These are phyloP conservation scores for Pelargonium myrrhifolium DNA, from an alignment of 441 rosid species.

Conservation along the genomic window DNA sequence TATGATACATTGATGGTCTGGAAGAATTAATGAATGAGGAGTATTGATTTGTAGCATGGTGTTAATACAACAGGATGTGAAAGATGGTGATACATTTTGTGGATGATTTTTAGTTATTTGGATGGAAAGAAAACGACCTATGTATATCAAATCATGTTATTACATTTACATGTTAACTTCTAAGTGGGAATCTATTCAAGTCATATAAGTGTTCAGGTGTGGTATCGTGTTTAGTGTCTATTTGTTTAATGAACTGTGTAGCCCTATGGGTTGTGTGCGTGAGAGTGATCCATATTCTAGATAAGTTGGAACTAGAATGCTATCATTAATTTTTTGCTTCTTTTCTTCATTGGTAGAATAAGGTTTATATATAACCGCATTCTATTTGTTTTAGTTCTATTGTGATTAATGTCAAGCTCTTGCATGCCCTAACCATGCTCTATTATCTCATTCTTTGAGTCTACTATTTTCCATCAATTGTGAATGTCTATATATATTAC, in stretches of 20 bases:
- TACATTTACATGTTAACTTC: too few species aligned
- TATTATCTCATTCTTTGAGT: neutral
- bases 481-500: neutral
- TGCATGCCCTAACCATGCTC: neutral
- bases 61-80: neutral
- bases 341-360: neutral
- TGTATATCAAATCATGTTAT: neutral
- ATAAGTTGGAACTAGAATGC: neutral
- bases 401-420: too few species aligned
- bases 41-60: too few species aligned
- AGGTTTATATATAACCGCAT: too few species aligned
- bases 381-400: too few species aligned
- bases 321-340: neutral
- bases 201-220: neutral
- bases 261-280: neutral
- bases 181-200: too few species aligned
- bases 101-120: neutral
- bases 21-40: too few species aligned
- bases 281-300: neutral
- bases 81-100: neutral
- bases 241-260: neutral
- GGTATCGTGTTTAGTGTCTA: neutral
- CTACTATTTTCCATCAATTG: neutral
- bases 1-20: neutral
- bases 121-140: neutral